Base-by-base conservation (phyloP, 352 stramenopile species). In the Phytopythium mirpurense region DNA sequence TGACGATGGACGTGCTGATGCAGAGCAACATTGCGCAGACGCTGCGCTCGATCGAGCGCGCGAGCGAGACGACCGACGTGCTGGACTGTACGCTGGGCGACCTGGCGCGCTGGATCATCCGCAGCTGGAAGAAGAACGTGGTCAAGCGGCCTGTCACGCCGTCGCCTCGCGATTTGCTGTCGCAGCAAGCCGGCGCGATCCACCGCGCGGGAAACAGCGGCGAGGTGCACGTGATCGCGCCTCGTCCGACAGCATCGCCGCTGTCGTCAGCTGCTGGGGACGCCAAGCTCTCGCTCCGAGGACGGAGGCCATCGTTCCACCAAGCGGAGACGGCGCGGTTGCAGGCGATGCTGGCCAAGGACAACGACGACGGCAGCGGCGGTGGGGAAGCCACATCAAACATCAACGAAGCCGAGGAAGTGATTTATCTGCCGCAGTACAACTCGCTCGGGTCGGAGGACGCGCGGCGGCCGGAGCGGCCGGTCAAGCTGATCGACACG, bases 401-500 rank as follows among this genome's bases (percentile, higher is more conserved):
- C n/a, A n/a, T n/a, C n/a, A n/a, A n/a, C n/a, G n/a, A n/a, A n/a
- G n/a, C n/a, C n/a, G 59, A 68, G 9, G 43, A 43, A 4, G 72
- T 69, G 19, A 63, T 83, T 34, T 74, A 82, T 34, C 50, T 86
- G 2, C 70, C 74, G 9, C 72, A 78, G 29, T 86, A 78, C 45
- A 84, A 86, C 38, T 88, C 77, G 34, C 58, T 88, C 9, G 78
- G 78, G 0, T 86, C 78, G n/a, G 72, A 78, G 35, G 62, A 83
- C 41, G 70, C 67, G 56, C 70, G 70, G 23, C 68, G 74, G n/a
- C 74, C 72, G 2, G 48, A 70, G 2, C 72, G 74, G 31, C 70
- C 84, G 60, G 73, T 61, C 1, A 70, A 86, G 41, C 37, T 81
- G 11, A 62, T 89, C 24, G 75, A 89, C 27, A 80, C 76, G 10